Evolutionary conservation across 2,329 filamentous ascomycete species (phyloP).

Genomic region (Penicillium crustosum): DNA sequence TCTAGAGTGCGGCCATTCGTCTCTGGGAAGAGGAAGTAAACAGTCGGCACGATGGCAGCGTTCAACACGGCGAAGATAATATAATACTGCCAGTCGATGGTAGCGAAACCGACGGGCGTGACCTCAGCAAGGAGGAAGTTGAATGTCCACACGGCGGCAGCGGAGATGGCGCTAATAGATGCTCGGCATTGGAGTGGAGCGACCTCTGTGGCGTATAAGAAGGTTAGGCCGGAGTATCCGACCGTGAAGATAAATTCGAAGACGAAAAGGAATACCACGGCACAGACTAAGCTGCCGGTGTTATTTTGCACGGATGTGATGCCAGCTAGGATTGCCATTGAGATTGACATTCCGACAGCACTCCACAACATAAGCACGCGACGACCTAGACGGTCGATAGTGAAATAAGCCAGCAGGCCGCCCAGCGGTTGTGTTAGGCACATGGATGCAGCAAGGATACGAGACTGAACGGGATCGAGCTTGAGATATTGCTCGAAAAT

Average conservation of each 20-base stretch:
- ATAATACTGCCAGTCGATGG: slow-evolving; percentile 18
- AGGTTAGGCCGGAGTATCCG: slow-evolving; percentile 17
- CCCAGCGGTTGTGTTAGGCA: slow-evolving; percentile 37
- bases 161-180: slow-evolving; percentile 14
- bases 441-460: slow-evolving; percentile 11
- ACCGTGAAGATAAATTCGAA: slow-evolving; percentile 17
- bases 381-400: slow-evolving; percentile 39
- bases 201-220: slow-evolving; percentile 16
- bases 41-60: slow-evolving; percentile 31
- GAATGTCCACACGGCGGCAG: slow-evolving; percentile 16
- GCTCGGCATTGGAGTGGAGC: slow-evolving; percentile 17
- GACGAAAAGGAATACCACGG: slow-evolving; percentile 15
- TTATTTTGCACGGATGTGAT: slow-evolving; percentile 4
- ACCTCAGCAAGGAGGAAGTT: slow-evolving; percentile 22
- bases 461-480: slow-evolving; percentile 6
- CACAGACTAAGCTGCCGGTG: slow-evolving; percentile 8
- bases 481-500: slow-evolving; percentile 8
- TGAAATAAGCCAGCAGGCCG: slow-evolving; percentile 42
- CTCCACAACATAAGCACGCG: slow-evolving; percentile 28
- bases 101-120: slow-evolving; percentile 14
- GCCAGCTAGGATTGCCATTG: slow-evolving; percentile 14
- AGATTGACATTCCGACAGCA: slow-evolving; percentile 13
- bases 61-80: slow-evolving; percentile 42
- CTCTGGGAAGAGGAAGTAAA: slow-evolving; percentile 45
- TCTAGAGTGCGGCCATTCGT: slow-evolving; percentile 42